A percentile compares a stretch with the other conserved stretches of the same genome.
Evolutionary conservation across 305 asterid species (phyloP).

Genomic region (Ajuga reptans): DNA sequence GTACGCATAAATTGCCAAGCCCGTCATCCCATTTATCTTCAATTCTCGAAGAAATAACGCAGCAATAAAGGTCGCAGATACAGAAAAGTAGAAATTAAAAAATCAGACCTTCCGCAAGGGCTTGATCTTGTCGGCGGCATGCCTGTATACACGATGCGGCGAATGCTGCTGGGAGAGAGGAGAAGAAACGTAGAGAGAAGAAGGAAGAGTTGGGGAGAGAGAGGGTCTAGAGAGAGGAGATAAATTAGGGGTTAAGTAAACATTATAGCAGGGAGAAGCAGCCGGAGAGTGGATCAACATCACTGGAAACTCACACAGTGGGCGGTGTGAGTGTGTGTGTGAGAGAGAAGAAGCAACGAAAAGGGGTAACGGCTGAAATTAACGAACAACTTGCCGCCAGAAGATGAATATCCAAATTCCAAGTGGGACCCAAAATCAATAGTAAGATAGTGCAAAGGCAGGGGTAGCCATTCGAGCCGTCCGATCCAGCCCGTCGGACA

Average conservation of each 20-base stretch:
- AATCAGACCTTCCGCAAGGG: slow-evolving; percentile 26
- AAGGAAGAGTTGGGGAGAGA: slow-evolving; percentile 19
- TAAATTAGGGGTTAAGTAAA: slow-evolving; percentile 21
- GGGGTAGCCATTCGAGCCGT: no score
- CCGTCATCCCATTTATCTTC: not conserved
- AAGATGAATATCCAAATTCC: slow-evolving; percentile 20
- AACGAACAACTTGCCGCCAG: slow-evolving; percentile 40
- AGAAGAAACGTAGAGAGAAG: slow-evolving; percentile 26
- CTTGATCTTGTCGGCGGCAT: slow-evolving; percentile 16
- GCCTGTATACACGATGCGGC: slow-evolving; percentile 20
- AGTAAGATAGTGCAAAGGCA: no score
- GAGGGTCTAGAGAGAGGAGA: slow-evolving; percentile 15
- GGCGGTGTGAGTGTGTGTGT: slow-evolving; percentile 21
- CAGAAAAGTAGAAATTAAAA: not conserved
- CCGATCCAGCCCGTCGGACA: no score
- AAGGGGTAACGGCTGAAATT: slow-evolving; percentile 29
- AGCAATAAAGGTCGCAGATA: not conserved
- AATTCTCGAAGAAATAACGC: not conserved
- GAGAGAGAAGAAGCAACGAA: not conserved
- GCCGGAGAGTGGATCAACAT: slow-evolving; percentile 32
- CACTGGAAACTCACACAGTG: slow-evolving; percentile 25
- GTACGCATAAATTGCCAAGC: not conserved
- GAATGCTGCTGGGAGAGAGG: slow-evolving; percentile 21
- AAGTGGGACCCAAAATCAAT: no score
- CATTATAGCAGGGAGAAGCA: slow-evolving; percentile 24